Base-by-base conservation (phyloP, 495 filamentous ascomycete genomes). In the Usnea hakonensis region DNA sequence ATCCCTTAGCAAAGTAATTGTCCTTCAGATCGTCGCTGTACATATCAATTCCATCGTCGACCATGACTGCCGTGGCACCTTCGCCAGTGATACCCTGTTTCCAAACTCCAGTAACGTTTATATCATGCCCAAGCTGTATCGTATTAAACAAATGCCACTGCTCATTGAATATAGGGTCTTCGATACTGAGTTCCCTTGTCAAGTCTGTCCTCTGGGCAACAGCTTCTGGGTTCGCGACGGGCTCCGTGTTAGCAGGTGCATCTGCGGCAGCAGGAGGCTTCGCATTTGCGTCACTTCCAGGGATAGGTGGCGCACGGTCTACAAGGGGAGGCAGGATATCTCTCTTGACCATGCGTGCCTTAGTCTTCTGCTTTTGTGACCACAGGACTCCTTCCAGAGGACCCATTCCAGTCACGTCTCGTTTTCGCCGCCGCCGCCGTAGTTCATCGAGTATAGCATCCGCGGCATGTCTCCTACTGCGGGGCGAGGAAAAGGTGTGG, bases 1-100 rank as follows among this genome's bases (percentile, higher is more conserved):
- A 96, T 32, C 94, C 94, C 37, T 83, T 83, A 9, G 90, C 86
- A 71, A 94, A 96, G 75, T 96, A 87, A 67, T 98, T 98, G 58
- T 83, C 87, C 69, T 89, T 92, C 30, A 98, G 74, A 71, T 98
- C 94, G 17, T 93, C 84, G 77, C 91, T 96, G 74, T 98, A 88
- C 90, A 98, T 94, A 68, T 98, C 94, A 65, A 98, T 73, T 2
- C 94, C 94, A 74, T 98, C 94, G 67, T 98, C 94, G 11, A 98
- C 90, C 68, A 98, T 91, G 43, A 92, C 91, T 6, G 94, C 90
- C 2, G 87, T 94, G 13, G 88, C 82, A 65, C 94, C 94, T 66
- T 90, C 81, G 32, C 94, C 94, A 0, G 95, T 98, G 40, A 96
- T 86, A n/a, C 92, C 92, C 62, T 92, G 82, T 65, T 89, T 70